Percentiles rank a stretch among this genome's conserved stretches.
Conservation (phyloP, 179 eudicot genomes). For the Gypsophila paniculata region DNA sequence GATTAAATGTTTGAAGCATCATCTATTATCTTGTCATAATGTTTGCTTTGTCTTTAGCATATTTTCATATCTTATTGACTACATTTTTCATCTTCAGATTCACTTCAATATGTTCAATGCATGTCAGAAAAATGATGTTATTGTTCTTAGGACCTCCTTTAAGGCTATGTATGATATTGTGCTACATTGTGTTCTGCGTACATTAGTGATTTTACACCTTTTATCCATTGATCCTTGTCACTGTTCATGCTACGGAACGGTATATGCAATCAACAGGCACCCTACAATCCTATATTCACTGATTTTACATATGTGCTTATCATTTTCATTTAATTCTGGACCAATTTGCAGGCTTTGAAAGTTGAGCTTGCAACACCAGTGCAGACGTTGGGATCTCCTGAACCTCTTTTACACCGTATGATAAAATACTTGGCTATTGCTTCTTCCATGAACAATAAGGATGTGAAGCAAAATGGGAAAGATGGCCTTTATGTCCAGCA, state of each 20-base stretch:
- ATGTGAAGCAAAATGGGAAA: conserved; percentile 49
- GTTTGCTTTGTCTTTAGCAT: not conserved
- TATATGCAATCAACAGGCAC: not conserved
- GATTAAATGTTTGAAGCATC: not conserved
- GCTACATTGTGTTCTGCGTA: not conserved
- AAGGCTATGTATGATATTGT: not conserved
- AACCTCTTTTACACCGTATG: conserved; percentile 90
- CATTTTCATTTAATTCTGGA: conserved; percentile 10
- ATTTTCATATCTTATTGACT: not conserved
- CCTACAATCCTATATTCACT: conserved; percentile 7
- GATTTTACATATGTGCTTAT: not conserved
- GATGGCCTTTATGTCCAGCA: conserved; percentile 51
- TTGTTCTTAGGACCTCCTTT: not conserved
- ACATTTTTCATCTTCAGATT: not conserved
- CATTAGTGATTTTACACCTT: not conserved
- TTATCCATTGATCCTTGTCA: not conserved
- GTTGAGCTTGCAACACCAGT: conserved; percentile 70
- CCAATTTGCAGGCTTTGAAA: conserved; percentile 57
- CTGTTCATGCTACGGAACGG: not conserved
- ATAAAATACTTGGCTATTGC: conserved; percentile 91
- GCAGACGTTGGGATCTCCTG: conserved; percentile 61
- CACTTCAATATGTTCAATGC: not conserved
- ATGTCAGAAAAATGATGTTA: not conserved
- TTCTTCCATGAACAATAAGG: conserved; percentile 66
- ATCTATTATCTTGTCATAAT: conserved; percentile 10